These are phyloP conservation scores for Penicillium sp. DNA, from an alignment of 2,329 filamentous ascomycete genomes.

Conservation along the genomic window DNA sequence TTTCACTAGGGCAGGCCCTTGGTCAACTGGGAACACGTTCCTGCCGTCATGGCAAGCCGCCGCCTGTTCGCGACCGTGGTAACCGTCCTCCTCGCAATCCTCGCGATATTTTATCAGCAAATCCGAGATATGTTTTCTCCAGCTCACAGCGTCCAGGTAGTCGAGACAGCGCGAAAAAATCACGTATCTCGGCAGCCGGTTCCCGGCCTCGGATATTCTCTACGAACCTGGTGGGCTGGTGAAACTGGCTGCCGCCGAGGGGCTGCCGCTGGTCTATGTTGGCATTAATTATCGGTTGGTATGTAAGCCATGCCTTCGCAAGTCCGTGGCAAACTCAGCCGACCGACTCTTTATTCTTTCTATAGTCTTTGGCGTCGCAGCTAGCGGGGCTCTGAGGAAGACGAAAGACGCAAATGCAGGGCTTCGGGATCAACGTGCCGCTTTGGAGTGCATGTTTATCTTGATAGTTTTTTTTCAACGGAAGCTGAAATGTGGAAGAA, in stretches of 20 bases:
- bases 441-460: constrained; percentile 33
- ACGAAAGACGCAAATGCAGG: constrained; percentile 34
- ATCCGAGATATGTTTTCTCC: background rate
- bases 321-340: background rate
- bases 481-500: background rate
- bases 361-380: constrained; percentile 26
- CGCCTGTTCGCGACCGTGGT: background rate
- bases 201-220: constrained; percentile 21
- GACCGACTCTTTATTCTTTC: background rate
- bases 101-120: background rate
- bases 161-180: constrained; percentile 10
- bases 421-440: constrained; percentile 38
- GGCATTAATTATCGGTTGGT: constrained; percentile 24
- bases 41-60: background rate
- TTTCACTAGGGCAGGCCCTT: too few relatives aligned
- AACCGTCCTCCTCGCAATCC: background rate
- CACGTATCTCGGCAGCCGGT: constrained; percentile 19
- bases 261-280: constrained; percentile 21
- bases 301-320: constrained; percentile 6
- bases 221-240: constrained; percentile 23
- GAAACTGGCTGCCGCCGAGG: constrained; percentile 13
- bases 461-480: background rate
- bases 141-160: constrained; percentile 3
- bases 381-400: constrained; percentile 26
- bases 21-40: background rate